A percentile compares a stretch with the other conserved stretches of the same genome.
Conservation (phyloP, 2,329 filamentous ascomycete species). For the Neofusicoccum umdonicola region DNA sequence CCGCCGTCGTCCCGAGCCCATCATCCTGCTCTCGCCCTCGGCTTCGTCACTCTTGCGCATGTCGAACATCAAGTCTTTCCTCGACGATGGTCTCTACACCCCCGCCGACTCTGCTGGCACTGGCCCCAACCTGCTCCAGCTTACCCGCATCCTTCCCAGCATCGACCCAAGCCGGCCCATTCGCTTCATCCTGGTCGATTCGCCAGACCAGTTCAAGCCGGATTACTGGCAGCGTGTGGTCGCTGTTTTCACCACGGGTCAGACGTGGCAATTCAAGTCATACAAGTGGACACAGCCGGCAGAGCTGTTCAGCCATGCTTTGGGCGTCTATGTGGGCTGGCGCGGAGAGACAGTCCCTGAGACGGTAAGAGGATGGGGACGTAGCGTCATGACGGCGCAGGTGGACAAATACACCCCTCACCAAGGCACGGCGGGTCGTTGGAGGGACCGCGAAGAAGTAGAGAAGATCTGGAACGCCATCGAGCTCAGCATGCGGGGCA, state of each 20-base stretch:
- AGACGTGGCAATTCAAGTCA: conserved; percentile 97
- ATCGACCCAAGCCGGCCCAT: conserved; percentile 70
- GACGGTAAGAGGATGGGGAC: conserved; percentile 78
- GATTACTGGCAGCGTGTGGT: conserved; percentile 97
- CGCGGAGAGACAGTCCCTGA: conserved; percentile 76
- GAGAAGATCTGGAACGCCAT: conserved; percentile 90
- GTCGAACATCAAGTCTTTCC: conserved; percentile 93
- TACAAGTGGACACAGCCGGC: conserved; percentile 92
- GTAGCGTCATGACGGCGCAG: conserved; percentile 72
- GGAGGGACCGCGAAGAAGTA: conserved; percentile 88
- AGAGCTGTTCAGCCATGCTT: conserved; percentile 84
- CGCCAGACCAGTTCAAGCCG: conserved; percentile 90
- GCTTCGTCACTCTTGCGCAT: conserved; percentile 92
- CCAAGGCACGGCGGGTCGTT: conserved; percentile 53
- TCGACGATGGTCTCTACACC: conserved; percentile 78
- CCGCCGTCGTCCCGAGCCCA: conserved; percentile 67
- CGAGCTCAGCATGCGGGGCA: conserved; percentile 80
- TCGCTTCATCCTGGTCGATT: conserved; percentile 94
- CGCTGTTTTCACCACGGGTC: conserved; percentile 94
- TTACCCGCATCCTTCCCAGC: conserved; percentile 71
- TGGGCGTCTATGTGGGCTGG: conserved; percentile 90
- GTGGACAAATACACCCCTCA: conserved; percentile 78
- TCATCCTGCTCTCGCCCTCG: conserved; percentile 94
- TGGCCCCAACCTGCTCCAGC: conserved; percentile 76
- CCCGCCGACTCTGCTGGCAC: conserved; percentile 67